phyloP scores from a whole-genome alignment of 768 basidiomycete species.

The Phlegmacium glaucopus region DNA sequence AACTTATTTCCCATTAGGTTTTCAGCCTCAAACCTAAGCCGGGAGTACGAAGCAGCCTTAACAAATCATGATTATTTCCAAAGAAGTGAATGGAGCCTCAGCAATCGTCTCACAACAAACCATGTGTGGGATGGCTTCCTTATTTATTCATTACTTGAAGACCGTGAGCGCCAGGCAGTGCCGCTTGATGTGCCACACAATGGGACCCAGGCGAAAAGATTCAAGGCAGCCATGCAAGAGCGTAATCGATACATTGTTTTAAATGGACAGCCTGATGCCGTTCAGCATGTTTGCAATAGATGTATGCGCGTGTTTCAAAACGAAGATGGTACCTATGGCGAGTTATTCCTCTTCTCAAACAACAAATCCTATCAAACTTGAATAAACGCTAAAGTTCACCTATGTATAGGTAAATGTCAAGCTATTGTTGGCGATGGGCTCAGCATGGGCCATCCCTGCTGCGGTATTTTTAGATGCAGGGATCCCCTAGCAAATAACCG shows the following conservation, averaged over 20 bases:
- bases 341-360: too few species aligned
- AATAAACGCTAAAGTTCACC: too few species aligned
- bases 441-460: conserved; percentile 12
- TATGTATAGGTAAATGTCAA: conserved; percentile 7
- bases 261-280: conserved; percentile 21
- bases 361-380: too few species aligned
- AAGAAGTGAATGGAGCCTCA: conserved; percentile 20
- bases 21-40: conserved; percentile 6
- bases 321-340: not conserved
- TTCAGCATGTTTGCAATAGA: conserved; percentile 22
- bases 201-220: conserved; percentile 22
- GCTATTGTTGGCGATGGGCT: conserved; percentile 13
- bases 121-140: conserved; percentile 31
- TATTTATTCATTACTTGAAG: conserved; percentile 22
- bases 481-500: conserved; percentile 7
- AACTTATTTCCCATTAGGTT: conserved; percentile 7
- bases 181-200: conserved; percentile 20
- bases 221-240: conserved; percentile 20
- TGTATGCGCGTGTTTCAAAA: conserved; percentile 17
- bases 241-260: conserved; percentile 19
- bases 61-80: conserved; percentile 6
- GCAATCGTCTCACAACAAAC: conserved; percentile 14
- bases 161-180: conserved; percentile 4
- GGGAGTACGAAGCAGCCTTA: not conserved
- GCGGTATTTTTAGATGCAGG: conserved; percentile 8